phyloP scores from a whole-genome alignment of 1,284 basidiomycete genomes.

The Trametes versicolor region DNA sequence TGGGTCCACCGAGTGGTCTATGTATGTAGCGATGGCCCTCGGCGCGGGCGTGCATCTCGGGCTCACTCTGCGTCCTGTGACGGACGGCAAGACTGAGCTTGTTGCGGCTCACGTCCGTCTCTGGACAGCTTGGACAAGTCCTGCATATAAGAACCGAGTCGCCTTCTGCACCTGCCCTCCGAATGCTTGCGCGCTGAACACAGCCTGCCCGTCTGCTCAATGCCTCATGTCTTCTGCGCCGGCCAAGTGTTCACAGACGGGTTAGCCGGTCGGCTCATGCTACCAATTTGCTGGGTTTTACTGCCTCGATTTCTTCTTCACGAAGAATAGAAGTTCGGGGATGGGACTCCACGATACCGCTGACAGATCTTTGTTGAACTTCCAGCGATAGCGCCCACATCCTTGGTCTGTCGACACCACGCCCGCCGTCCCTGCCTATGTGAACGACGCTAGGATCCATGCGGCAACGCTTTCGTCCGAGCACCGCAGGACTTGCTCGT shows the following conservation, averaged over 20 bases:
- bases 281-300: conserved; percentile 9
- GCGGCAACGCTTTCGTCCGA: conserved; percentile 4
- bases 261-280: neutral
- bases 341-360: neutral
- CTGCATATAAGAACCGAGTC: neutral
- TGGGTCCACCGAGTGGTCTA: neutral
- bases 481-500: neutral
- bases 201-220: neutral
- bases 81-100: neutral
- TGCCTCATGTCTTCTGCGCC: neutral
- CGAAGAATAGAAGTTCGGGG: neutral
- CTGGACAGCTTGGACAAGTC: neutral
- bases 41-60: neutral
- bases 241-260: neutral
- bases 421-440: neutral
- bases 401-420: conserved; percentile 9
- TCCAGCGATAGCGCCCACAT: conserved; percentile 11
- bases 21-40: conserved; percentile 7
- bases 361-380: neutral
- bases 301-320: neutral
- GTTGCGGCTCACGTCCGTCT: neutral
- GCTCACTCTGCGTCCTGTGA: neutral
- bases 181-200: neutral
- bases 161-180: neutral
- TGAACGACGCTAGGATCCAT: conserved; percentile 3